Base-by-base conservation (phyloP, 208 protist species). In the Wallacemonas sp. region DNA sequence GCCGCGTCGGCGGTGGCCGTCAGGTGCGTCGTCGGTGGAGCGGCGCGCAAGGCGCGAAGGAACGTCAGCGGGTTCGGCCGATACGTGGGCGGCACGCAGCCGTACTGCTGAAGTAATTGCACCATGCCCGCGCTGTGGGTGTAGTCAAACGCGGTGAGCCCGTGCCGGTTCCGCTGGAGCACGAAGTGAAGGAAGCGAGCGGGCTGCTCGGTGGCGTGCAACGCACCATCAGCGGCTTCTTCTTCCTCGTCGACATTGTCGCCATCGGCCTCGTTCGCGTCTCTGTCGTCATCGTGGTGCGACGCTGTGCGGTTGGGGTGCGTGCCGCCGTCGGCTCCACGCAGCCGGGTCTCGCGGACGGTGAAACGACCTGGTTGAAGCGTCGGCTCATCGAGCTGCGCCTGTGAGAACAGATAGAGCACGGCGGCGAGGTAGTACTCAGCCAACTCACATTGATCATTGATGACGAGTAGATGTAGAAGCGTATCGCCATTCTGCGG, bases 101-200 rank as follows among this genome's bases (percentile, higher is more conserved):
- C 83, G 61, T 89, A 93, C 59, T 80, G 78, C 67, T 82, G 62
- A 26, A 93, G 71, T 29, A 93, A 52, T 63, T 81, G 72, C 30
- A 93, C 65, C 87, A 93, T 90, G 12, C 72, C 68, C 21, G 81
- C 71, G 21, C 81, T 85, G 26, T 74, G 79, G 0, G 87, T 83
- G 61, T 93, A 93, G 77, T 93, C 87, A 64, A 93, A 91, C 1
- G 87, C 71, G 30, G 87, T 84, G 17, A 93, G 75, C 9, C 87
- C 87, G 59, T 89, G 73, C 13, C 76, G 71, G 62, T 93, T 93
- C 22, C 69, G 67, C n/a, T 68, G 73, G 19, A 93, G 66, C 83
- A 93, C 87, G 36, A 76, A 62, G 10, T 81, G 83, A 19, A 93
- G 48, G 44, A 91, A 93, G 26, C 41, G 33, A 9, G 76, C 66